Percentiles rank a stretch among this genome's conserved stretches.
These are phyloP conservation scores for Candida endomychidarum DNA, from an alignment of 805 yeast genomes.

Conservation along the genomic window DNA sequence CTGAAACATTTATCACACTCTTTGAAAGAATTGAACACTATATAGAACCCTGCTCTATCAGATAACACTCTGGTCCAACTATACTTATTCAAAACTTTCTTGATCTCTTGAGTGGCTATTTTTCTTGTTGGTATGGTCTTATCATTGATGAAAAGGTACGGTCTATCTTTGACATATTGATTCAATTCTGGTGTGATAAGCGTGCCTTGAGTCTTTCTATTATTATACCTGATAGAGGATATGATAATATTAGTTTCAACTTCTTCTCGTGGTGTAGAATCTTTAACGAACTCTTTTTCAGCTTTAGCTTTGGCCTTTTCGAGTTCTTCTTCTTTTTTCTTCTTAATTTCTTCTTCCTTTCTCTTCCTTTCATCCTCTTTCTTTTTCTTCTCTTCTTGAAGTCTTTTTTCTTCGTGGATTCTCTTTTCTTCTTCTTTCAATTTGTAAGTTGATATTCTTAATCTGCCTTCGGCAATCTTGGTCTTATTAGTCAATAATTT, in stretches of 20 bases:
- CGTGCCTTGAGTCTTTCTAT: conserved; percentile 32
- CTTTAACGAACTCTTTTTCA: neutral
- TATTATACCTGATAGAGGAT: conserved; percentile 29
- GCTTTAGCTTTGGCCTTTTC: conserved; percentile 1
- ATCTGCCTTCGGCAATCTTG: conserved; percentile 31
- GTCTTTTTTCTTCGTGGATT: conserved; percentile 6
- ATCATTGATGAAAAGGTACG: conserved; percentile 56
- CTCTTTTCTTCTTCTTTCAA: conserved; percentile 38
- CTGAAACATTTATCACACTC: conserved; percentile 63
- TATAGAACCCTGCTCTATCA: conserved; percentile 65
- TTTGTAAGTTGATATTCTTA: conserved; percentile 24
- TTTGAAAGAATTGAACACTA: conserved; percentile 60
- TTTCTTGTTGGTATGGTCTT: conserved; percentile 48
- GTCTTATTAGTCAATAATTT: conserved; percentile 37
- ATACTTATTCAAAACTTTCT: conserved; percentile 55
- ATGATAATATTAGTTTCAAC: conserved; percentile 36
- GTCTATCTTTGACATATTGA: conserved; percentile 52
- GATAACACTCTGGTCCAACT: conserved; percentile 65
- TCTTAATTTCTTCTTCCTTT: conserved; percentile 14
- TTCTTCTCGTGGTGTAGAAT: conserved; percentile 11
- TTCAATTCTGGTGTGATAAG: conserved; percentile 50
- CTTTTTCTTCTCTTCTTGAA: conserved; percentile 10
- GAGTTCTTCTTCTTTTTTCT: conserved; percentile 9
- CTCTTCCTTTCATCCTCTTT: conserved; percentile 21
- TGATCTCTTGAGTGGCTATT: conserved; percentile 56